Evolutionary conservation across 768 basidiomycete species (phyloP).

Genomic region (Coprinopsis strossmayeri): DNA sequence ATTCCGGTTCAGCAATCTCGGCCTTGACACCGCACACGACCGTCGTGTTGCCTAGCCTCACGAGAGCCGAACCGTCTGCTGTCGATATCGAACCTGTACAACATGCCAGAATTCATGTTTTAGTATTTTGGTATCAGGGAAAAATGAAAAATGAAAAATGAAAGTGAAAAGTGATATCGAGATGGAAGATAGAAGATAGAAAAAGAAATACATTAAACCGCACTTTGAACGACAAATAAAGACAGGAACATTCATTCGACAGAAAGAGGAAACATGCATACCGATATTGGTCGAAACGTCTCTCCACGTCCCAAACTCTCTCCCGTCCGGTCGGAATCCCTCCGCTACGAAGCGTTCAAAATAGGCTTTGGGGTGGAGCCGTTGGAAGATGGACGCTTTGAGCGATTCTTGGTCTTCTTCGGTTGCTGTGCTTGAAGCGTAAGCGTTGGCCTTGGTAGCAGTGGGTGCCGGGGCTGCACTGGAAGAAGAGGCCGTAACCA

Average conservation of each 20-base stretch:
- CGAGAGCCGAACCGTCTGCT: constrained; percentile 88
- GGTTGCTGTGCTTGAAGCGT: constrained; percentile 8
- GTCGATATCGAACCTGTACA: constrained; percentile 94
- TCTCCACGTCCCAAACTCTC: constrained; percentile 63
- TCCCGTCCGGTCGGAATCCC: constrained; percentile 76
- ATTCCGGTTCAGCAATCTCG: constrained; percentile 86
- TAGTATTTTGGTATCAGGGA: too few relatives aligned
- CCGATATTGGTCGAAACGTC: constrained; percentile 71
- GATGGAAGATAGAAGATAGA: not conserved
- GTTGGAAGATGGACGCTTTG: constrained; percentile 66
- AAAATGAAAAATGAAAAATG: not conserved
- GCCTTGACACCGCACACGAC: constrained; percentile 95
- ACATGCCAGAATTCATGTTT: too few relatives aligned
- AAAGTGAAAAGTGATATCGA: not conserved
- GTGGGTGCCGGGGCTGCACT: not conserved
- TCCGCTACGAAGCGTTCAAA: constrained; percentile 81
- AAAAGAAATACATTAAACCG: not conserved
- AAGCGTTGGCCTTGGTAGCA: not conserved
- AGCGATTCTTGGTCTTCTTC: constrained; percentile 29
- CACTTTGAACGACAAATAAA: not conserved
- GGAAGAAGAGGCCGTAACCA: not conserved
- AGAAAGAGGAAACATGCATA: too few relatives aligned
- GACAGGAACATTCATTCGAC: constrained; percentile 5
- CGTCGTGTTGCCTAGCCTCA: constrained; percentile 88
- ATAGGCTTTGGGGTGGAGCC: constrained; percentile 84